Evolutionary conservation across 2,329 filamentous ascomycete species (phyloP), one percentile per base, ranked within the genome.

Genomic region (Cercospora sp.): DNA sequence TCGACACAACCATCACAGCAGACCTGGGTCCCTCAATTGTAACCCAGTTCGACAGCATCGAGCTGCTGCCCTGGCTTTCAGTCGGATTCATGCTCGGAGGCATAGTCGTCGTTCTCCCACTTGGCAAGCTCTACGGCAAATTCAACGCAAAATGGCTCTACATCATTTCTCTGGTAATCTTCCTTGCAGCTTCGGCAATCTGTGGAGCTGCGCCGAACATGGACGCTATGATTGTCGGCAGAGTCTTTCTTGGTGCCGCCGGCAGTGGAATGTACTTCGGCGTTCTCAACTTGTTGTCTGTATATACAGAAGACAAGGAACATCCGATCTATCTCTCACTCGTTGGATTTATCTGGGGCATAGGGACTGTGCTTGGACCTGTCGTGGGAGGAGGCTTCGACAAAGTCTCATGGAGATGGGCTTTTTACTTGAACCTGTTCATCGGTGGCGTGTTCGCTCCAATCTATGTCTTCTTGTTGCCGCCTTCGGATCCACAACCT

Each of bases 161-260:
- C 60, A 73, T 78, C 45, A 57, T 58, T 20, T 71, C 61, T 30
- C 58, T 73, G n/a, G 20, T 74, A 12, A 48, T 79, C 16, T 79
- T 79, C 42, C 61, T 68, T 26, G 71, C 69, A 51, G 78, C 73
- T 4, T 71, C 67, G 62, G 76, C 75, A n/a, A 60, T 79, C 3
- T 78, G 78, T 63, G 78, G 78, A 40, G 77, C 68, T 8, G 78
- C 78, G 10, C 77, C 75, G 2, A 71, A 65, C 13, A 76, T 77
- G 72, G 66, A 72, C 40, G 73, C 75, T 6, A 36, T 76, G 16
- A 78, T 79, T 57, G 68, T 78, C 28, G 78, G 78, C 26, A 69
- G 78, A 30, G 76, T 75, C 13, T 66, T 76, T 18, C 74, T 73
- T 51, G 78, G 78, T 76, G 6, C 86, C 87, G 68, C 69, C 68